Evolutionary conservation across 257 asterid genomes (phyloP), one percentile per base, ranked within the genome.

Genomic region (Orobanche coerulescens): DNA sequence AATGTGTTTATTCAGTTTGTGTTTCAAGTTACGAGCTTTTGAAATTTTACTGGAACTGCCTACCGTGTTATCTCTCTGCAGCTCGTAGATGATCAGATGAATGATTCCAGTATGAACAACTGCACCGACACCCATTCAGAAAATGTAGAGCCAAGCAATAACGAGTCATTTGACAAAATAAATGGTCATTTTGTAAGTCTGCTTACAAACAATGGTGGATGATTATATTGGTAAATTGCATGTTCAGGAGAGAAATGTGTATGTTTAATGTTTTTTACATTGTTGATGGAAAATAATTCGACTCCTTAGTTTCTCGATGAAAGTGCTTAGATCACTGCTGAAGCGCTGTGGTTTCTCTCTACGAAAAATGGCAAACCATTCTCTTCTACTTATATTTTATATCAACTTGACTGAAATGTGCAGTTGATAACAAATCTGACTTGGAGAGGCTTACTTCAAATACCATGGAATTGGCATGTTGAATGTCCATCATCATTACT

Each of bases 31-130:
- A 25, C 40, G 66, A 71, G 53, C 34, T 48, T 12, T 46, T 25
- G 67, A 58, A 18, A 18, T 56, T 48, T 62, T 48, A 20, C 13
- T 56, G 54, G 48, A 25, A 49, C 37, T 61, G 55, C 53, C 37
- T 61, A 58, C 53, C 63, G 15, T 39, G 31, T 43, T 24, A 39
- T 69, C 65, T 65, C 70, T 66, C 40, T 73, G 75, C 87, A 93
- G 97, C 83, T 81, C 68, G 58, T 89, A 40, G 87, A 83, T 57
- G 83, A 81, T 73, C 75, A 67, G n/a, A 68, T 15, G 33, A 72
- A 73, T 69, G 86, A 76, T 76, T 71, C 79, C 65, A 63, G 75
- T 16, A 33, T 37, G 46, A 72, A 66, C 70, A 73, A 61, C 59
- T 61, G 61, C 60, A 60, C 16, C 22, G 75, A 76, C 73, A 18